Base-by-base conservation (phyloP, 352 stramenopile species). In the Halophytophthora batemanensis region DNA sequence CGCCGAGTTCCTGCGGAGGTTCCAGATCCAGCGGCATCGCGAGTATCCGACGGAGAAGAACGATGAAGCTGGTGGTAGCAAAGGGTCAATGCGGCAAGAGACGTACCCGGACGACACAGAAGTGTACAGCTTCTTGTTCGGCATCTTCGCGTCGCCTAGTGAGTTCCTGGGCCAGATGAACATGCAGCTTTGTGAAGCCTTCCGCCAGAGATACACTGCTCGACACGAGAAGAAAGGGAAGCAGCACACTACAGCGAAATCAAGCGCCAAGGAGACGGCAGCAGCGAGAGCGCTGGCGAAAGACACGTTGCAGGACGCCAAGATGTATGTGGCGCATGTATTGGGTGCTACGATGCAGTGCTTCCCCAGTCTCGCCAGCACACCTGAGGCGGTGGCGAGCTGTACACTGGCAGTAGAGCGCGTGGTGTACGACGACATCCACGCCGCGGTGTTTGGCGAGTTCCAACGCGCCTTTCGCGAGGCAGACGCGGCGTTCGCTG, bases 151-250 rank as follows among this genome's bases (percentile, higher is more conserved):
- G 25, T 80, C 75, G 1, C 59, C 69, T 1, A 74, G 57, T 17
- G 75, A 86, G 28, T 69, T 87, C 23, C 53, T 89, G 12, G 77
- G 71, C n/a, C 69, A 84, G 52, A 70, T 86, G 51, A 89, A 89
- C 44, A 50, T 69, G 18, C 59, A 85, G 45, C 59, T 89, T 2
- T 74, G 63, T 22, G 61, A 69, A 17, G 62, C 67, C 35, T 86
- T 89, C 41, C 70, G 66, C 3, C 54, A 77, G 28, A 59, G 64
- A 4, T 64, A 66, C 50, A 33, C 45, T 13, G 53, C 50, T 25
- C 54, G 72, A 8, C 56, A 66, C 31, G 64, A 64, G 28, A 45
- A 61, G 21, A 17, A 56, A 11, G 34, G 38, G 13, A 56, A 35
- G 21, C 45, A 53, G 45, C 67, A 35, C 41, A 46, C 3, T 45